These are phyloP conservation scores for Aspergillus sergii DNA, from an alignment of 2,329 filamentous ascomycete species.

Conservation along the genomic window DNA sequence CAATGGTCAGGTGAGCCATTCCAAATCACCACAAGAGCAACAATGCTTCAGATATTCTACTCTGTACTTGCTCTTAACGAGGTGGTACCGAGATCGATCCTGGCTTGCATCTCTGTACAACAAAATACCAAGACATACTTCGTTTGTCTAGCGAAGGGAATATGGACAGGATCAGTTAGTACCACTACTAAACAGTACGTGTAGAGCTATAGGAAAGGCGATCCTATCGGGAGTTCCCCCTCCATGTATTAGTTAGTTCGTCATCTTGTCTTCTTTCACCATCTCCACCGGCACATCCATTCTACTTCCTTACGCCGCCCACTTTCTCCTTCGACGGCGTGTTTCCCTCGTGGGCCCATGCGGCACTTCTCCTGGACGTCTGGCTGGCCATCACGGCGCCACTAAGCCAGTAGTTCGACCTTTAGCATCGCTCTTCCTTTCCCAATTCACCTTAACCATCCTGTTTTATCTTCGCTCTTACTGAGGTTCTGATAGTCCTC, in stretches of 20 bases:
- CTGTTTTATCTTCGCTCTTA: neutral
- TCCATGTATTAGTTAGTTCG: neutral
- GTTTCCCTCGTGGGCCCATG: constrained; percentile 21
- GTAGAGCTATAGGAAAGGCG: neutral
- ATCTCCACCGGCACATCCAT: constrained; percentile 9
- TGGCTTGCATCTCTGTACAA: neutral
- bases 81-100: neutral
- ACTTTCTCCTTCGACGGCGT: constrained; percentile 10
- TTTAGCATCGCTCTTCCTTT: constrained; percentile 1
- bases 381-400: constrained; percentile 5
- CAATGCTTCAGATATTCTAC: neutral
- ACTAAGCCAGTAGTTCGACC: constrained; percentile 8
- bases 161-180: neutral
- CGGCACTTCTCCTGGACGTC: constrained; percentile 15
- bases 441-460: constrained; percentile 2
- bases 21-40: neutral
- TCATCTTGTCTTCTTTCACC: constrained; percentile 6
- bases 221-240: neutral
- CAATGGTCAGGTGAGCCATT: neutral
- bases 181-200: neutral
- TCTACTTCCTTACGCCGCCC: constrained; percentile 9
- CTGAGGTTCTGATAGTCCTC: neutral
- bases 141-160: neutral
- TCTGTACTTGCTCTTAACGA: neutral
- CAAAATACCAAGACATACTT: neutral